These are phyloP conservation scores for Chenopodium suecicum DNA, from an alignment of 148 eudicot species.

Conservation along the genomic window DNA sequence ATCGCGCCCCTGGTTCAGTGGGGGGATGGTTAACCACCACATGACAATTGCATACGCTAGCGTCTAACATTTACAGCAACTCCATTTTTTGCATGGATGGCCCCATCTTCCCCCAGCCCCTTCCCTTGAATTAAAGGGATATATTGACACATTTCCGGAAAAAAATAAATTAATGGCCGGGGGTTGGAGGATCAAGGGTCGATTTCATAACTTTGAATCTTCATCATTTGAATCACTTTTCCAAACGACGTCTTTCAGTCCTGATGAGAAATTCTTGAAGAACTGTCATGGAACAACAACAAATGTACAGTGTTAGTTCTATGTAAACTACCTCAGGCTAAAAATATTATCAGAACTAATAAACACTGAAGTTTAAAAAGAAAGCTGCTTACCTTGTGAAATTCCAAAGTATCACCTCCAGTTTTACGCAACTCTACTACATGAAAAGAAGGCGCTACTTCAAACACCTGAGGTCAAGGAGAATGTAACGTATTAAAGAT, in stretches of 20 bases:
- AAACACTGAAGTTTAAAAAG: not conserved
- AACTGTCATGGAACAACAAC: slow-evolving; percentile 46
- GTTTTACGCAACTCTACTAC: slow-evolving; percentile 87
- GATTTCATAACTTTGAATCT: slow-evolving; percentile 16
- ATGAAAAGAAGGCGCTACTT: slow-evolving; percentile 87
- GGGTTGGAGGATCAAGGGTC: not conserved
- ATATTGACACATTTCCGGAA: not conserved
- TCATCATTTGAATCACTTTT: slow-evolving; percentile 28
- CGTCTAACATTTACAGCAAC: not conserved
- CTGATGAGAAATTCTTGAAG: slow-evolving; percentile 74
- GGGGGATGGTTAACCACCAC: slow-evolving; percentile 8
- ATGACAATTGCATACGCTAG: not conserved
- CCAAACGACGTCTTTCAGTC: slow-evolving; percentile 78
- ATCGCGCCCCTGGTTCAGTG: slow-evolving; percentile 14
- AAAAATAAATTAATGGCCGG: not conserved
- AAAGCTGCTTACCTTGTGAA: slow-evolving; percentile 49
- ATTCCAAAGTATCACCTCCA: slow-evolving; percentile 88
- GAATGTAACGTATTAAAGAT: not conserved
- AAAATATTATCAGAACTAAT: not conserved
- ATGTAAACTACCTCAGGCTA: not conserved
- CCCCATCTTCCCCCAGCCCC: not conserved
- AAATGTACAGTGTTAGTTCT: not conserved
- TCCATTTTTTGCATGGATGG: slow-evolving; percentile 13
- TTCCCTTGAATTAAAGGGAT: not conserved
- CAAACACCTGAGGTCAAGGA: slow-evolving; percentile 58